Evolutionary conservation across 805 yeast genomes (phyloP).

Genomic region (Candida berthetii): DNA sequence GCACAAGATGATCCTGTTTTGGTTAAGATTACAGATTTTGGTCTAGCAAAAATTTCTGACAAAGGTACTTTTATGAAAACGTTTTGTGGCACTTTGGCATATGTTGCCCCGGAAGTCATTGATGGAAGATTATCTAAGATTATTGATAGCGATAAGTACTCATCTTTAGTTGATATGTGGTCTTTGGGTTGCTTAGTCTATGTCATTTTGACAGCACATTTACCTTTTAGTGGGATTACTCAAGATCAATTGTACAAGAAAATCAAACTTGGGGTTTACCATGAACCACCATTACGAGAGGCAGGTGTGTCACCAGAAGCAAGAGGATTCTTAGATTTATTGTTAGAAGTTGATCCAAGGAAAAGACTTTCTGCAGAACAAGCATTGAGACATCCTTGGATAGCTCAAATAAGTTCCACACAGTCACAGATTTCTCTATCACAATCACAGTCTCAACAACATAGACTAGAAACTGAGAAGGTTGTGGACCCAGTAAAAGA

Average conservation of each 20-base stretch:
- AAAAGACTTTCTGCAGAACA: slow-evolving; percentile 66
- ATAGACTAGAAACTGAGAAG: slow-evolving; percentile 29
- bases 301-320: slow-evolving; percentile 65
- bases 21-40: slow-evolving; percentile 95
- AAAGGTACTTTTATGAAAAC: slow-evolving; percentile 87
- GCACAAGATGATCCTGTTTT: slow-evolving; percentile 86
- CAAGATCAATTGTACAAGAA: slow-evolving; percentile 79
- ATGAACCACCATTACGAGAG: slow-evolving; percentile 65
- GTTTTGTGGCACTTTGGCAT: slow-evolving; percentile 95
- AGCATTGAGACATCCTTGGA: slow-evolving; percentile 83
- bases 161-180: slow-evolving; percentile 95
- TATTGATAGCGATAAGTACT: slow-evolving; percentile 40
- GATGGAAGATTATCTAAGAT: slow-evolving; percentile 28
- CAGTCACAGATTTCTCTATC: slow-evolving; percentile 50
- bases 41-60: slow-evolving; percentile 86
- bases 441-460: slow-evolving; percentile 67
- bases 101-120: slow-evolving; percentile 92
- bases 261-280: slow-evolving; percentile 73
- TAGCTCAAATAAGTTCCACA: slow-evolving; percentile 23
- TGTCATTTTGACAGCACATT: slow-evolving; percentile 86
- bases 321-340: slow-evolving; percentile 58
- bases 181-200: slow-evolving; percentile 91
- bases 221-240: slow-evolving; percentile 91
- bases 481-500: slow-evolving; percentile 18
- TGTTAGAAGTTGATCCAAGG: slow-evolving; percentile 74